phyloP scores from a whole-genome alignment of 495 filamentous ascomycete genomes.

The Tuber calosporum region DNA sequence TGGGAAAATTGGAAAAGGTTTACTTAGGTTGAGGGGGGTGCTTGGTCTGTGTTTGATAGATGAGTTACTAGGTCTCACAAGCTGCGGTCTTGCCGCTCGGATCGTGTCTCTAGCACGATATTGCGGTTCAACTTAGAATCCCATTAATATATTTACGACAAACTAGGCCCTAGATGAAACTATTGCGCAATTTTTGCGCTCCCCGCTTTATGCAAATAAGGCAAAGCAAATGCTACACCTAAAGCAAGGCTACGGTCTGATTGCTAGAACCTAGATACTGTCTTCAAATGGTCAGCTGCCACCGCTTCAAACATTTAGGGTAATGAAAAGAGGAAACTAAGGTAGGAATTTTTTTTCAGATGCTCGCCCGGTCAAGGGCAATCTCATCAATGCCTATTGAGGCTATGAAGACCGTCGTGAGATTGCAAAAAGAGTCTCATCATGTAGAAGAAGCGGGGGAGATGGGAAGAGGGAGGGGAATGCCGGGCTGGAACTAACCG shows the following conservation, averaged over 20 bases:
- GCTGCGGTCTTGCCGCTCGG: background rate
- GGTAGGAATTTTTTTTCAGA: constrained; percentile 52
- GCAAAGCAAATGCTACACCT: background rate
- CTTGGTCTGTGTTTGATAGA: background rate
- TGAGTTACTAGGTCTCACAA: background rate
- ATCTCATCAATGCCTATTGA: constrained; percentile 75
- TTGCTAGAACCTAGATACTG: background rate
- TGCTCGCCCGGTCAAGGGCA: constrained; percentile 72
- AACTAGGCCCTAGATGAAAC: background rate
- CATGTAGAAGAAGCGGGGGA: constrained; percentile 53
- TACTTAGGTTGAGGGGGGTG: background rate
- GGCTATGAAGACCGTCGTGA: constrained; percentile 99
- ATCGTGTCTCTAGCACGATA: background rate
- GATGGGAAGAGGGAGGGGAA: constrained; percentile 21
- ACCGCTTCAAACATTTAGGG: background rate
- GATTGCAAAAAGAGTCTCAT: constrained; percentile 57
- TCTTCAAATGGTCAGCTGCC: background rate
- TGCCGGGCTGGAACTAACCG: constrained; percentile 31
- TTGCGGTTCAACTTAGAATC: background rate
- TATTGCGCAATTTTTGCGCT: background rate
- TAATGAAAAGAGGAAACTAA: constrained; percentile 9
- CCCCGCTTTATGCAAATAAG: background rate
- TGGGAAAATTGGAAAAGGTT: background rate
- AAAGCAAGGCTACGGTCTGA: background rate
- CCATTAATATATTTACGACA: background rate